These are phyloP conservation scores for Tetrapisispora pingtungensis DNA, from an alignment of 805 yeast genomes.

Conservation along the genomic window DNA sequence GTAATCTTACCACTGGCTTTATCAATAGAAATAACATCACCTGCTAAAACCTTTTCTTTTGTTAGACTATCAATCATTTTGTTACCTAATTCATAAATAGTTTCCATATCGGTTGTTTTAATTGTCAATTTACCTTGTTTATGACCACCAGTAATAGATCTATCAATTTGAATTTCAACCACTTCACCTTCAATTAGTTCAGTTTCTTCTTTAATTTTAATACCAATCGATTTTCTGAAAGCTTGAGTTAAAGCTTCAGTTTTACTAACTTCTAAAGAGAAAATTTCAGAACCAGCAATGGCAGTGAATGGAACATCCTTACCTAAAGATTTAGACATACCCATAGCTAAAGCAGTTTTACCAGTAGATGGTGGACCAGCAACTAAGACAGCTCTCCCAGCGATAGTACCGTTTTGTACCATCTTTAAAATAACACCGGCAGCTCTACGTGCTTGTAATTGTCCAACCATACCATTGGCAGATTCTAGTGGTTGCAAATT, in stretches of 20 bases:
- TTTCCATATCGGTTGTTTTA: slow-evolving; percentile 97
- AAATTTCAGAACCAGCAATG: slow-evolving; percentile 88
- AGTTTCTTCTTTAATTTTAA: slow-evolving; percentile 90
- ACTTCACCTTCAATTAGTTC: slow-evolving; percentile 98
- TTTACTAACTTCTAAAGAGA: slow-evolving; percentile 82
- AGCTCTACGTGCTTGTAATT: slow-evolving; percentile 86
- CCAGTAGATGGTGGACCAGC: slow-evolving; percentile 99
- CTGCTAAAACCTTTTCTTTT: slow-evolving; percentile 91
- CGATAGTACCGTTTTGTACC: slow-evolving; percentile 89
- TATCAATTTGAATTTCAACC: slow-evolving; percentile 89
- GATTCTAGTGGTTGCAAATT: slow-evolving; percentile 71
- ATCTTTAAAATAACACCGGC: slow-evolving; percentile 89
- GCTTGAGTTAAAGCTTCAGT: slow-evolving; percentile 96
- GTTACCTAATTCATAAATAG: slow-evolving; percentile 88
- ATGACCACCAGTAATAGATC: slow-evolving; percentile 93
- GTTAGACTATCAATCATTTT: slow-evolving; percentile 92
- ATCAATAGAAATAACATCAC: slow-evolving; percentile 92
- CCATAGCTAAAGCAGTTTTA: slow-evolving; percentile 97
- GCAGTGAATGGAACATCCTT: slow-evolving; percentile 84
- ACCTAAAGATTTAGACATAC: slow-evolving; percentile 64
- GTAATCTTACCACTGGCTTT: slow-evolving; percentile 91
- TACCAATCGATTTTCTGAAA: slow-evolving; percentile 90
- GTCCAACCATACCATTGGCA: slow-evolving; percentile 97
- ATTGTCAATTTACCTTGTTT: slow-evolving; percentile 96
- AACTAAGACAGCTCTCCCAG: slow-evolving; percentile 89